phyloP scores from a whole-genome alignment of 257 asterid genomes.

The Euphrasia confusa region DNA sequence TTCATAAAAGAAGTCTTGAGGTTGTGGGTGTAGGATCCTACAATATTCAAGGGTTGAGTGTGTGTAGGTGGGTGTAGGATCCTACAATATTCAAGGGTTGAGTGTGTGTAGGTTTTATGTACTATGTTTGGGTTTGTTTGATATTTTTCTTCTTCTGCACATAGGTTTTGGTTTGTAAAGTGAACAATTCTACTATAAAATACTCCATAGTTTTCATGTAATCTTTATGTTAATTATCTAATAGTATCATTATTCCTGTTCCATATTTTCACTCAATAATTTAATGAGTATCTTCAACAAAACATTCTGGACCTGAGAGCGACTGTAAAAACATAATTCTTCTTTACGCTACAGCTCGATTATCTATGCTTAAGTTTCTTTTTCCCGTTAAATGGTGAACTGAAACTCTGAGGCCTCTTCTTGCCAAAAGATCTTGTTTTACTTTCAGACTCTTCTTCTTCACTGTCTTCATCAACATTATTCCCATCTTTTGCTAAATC shows the following conservation, averaged over 20 bases:
- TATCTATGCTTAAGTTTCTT: constrained; percentile 36
- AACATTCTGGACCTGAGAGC: neutral
- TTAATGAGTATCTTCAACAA: neutral
- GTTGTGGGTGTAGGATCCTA: neutral
- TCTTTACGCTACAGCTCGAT: neutral
- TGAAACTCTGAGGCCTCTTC: constrained; percentile 44
- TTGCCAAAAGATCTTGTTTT: constrained; percentile 56
- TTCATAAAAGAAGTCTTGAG: neutral
- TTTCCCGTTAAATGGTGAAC: constrained; percentile 25
- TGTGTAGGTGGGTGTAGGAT: neutral
- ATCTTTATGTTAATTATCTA: neutral
- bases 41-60: neutral
- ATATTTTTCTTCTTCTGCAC: neutral
- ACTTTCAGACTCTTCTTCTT: constrained; percentile 71
- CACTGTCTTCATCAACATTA: constrained; percentile 47
- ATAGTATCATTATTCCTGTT: too few relatives aligned
- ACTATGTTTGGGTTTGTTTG: neutral
- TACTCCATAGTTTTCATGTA: neutral
- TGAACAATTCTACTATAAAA: neutral
- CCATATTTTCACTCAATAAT: neutral
- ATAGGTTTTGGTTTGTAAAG: constrained; percentile 4
- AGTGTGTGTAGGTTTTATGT: neutral
- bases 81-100: neutral
- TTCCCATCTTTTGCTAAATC: constrained; percentile 34
- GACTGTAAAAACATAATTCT: neutral